Conservation (phyloP, 768 basidiomycete genomes). For the Pleurotus giganteus region DNA sequence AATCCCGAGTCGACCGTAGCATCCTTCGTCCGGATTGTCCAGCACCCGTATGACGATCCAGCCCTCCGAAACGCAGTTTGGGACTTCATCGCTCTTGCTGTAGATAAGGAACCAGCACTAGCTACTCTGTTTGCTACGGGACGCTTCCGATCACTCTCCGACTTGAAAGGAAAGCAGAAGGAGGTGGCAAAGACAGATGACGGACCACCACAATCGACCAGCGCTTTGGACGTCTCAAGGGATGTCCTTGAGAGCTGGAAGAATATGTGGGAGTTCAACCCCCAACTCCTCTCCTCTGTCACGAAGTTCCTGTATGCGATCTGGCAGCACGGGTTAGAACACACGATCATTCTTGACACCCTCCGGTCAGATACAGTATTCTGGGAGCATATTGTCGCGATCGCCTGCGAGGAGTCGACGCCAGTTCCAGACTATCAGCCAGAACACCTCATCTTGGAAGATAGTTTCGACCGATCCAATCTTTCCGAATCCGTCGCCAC, state of each 20-base stretch:
- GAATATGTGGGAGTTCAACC: constrained; percentile 74
- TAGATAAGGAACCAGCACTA: constrained; percentile 86
- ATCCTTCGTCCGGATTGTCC: constrained; percentile 66
- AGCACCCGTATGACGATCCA: constrained; percentile 79
- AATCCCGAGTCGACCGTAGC: constrained; percentile 72
- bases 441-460: constrained; percentile 42
- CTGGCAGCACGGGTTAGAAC: constrained; percentile 80
- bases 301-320: constrained; percentile 74
- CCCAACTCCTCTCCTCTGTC: constrained; percentile 70
- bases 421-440: constrained; percentile 69
- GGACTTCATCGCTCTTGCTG: constrained; percentile 77
- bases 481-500: constrained; percentile 59
- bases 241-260: constrained; percentile 70
- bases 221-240: constrained; percentile 66
- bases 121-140: constrained; percentile 78
- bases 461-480: constrained; percentile 50
- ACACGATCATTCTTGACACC: constrained; percentile 54
- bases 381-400: constrained; percentile 66
- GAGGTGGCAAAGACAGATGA: constrained; percentile 36
- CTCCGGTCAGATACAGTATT: constrained; percentile 58
- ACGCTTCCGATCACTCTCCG: constrained; percentile 51
- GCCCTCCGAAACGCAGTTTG: constrained; percentile 73
- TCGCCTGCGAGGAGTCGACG: constrained; percentile 69
- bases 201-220: constrained; percentile 34
- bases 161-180: constrained; percentile 38